phyloP scores from a whole-genome alignment of 1,284 basidiomycete genomes.

The Irpex sp. region DNA sequence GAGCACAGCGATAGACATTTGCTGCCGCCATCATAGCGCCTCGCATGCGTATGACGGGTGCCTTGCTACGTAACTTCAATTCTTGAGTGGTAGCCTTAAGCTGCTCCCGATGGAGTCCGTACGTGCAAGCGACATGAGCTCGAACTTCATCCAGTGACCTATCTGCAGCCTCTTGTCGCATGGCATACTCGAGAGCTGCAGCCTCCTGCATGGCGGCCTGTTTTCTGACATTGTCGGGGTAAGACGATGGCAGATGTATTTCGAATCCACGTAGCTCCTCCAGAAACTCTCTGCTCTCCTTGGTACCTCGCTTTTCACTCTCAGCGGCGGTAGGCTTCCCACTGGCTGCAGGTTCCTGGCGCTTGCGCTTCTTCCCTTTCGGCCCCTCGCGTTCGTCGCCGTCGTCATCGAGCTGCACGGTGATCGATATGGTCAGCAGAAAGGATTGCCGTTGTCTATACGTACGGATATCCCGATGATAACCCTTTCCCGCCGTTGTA shows the following conservation, averaged over 20 bases:
- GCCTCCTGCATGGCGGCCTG: not conserved
- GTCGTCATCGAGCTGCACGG: no score
- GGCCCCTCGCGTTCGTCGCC: no score
- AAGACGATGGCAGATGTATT: conserved; percentile 10
- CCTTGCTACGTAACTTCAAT: not conserved
- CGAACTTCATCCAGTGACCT: conserved; percentile 10
- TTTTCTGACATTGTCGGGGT: not conserved
- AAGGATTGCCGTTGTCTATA: no score
- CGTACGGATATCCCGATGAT: no score
- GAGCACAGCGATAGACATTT: not conserved
- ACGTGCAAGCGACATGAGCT: conserved; percentile 8
- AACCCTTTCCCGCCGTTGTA: no score
- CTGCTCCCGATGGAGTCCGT: not conserved
- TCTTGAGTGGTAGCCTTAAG: not conserved
- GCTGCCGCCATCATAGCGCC: conserved; percentile 9
- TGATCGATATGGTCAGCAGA: no score
- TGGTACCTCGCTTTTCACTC: not conserved
- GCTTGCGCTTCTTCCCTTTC: not conserved
- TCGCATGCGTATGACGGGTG: not conserved
- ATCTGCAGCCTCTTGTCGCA: conserved; percentile 6
- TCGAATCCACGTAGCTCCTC: not conserved
- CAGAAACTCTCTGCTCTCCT: not conserved
- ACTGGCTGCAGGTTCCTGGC: not conserved
- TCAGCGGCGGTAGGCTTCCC: not conserved
- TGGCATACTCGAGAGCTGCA: not conserved